These are phyloP conservation scores for Claviceps lovelessii DNA, from an alignment of 2,329 filamentous ascomycete genomes.

Conservation along the genomic window DNA sequence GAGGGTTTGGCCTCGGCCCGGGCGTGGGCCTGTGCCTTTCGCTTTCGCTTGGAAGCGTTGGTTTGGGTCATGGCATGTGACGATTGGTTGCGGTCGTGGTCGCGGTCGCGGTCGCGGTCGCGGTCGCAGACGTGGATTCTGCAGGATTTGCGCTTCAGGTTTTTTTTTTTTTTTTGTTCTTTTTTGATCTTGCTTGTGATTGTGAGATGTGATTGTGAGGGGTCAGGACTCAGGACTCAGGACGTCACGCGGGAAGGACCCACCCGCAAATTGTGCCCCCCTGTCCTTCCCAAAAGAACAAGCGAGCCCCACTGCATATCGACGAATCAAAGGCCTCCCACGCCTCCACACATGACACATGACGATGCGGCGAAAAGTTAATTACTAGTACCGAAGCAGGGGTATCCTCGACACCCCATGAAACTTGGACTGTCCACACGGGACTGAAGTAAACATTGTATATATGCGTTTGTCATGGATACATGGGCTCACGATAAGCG, in stretches of 20 bases:
- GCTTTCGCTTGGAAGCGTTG: constrained; percentile 33
- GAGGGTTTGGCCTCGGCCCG: constrained; percentile 16
- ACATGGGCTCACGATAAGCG: too few species aligned
- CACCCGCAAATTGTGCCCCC: neutral
- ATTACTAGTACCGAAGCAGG: too few species aligned
- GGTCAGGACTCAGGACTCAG: too few species aligned
- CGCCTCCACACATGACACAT: too few species aligned
- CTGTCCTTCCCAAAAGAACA: neutral
- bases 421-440: too few species aligned
- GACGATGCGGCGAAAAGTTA: too few species aligned
- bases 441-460: too few species aligned
- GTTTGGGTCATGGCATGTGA: constrained; percentile 13
- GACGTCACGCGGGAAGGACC: neutral
- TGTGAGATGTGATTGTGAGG: too few species aligned
- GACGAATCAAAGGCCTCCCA: too few species aligned
- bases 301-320: neutral
- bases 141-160: neutral
- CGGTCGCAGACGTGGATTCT: too few species aligned
- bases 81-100: neutral
- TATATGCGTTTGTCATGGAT: too few species aligned
- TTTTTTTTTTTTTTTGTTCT: neutral
- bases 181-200: neutral
- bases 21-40: constrained; percentile 23
- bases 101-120: neutral
- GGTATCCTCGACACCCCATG: too few species aligned